phyloP scores from a whole-genome alignment of 2,329 filamentous ascomycete genomes.

The Claviceps sp. region DNA sequence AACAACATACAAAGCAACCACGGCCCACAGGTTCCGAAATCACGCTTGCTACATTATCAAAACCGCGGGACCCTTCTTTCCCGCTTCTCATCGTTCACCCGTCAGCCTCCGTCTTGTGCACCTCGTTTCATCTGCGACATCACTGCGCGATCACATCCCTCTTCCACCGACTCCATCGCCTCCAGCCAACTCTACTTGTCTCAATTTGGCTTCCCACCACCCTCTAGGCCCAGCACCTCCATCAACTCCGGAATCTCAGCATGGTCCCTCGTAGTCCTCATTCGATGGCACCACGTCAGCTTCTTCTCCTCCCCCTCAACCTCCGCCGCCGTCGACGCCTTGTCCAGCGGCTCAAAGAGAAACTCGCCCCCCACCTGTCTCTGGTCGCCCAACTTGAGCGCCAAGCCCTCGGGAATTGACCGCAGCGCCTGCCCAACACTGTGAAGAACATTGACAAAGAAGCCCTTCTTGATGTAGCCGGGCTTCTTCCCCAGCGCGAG shows the following conservation, averaged over 20 bases:
- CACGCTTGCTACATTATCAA: no score
- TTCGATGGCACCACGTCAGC: slow-evolving; percentile 69
- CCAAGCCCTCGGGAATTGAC: slow-evolving; percentile 42
- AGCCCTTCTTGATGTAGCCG: slow-evolving; percentile 47
- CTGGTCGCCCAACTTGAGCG: slow-evolving; percentile 50
- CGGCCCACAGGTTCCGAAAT: no score
- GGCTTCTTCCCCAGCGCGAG: slow-evolving; percentile 46
- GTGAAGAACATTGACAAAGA: slow-evolving; percentile 34
- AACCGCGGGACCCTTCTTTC: no score
- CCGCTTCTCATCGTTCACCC: no score
- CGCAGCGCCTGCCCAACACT: slow-evolving; percentile 47
- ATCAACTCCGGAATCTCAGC: slow-evolving; percentile 55
- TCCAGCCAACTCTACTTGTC: slow-evolving; percentile 32
- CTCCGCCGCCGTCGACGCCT: slow-evolving; percentile 24
- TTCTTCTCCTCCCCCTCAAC: slow-evolving; percentile 35
- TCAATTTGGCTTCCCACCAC: slow-evolving; percentile 22
- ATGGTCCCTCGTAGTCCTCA: slow-evolving; percentile 68
- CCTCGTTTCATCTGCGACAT: slow-evolving; percentile 29
- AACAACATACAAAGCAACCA: no score
- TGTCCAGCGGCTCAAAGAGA: slow-evolving; percentile 47
- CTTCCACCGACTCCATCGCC: slow-evolving; percentile 33
- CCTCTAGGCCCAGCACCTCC: slow-evolving; percentile 45
- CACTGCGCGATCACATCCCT: slow-evolving; percentile 37
- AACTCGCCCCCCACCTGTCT: slow-evolving; percentile 67
- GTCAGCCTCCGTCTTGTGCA: neutral